Conservation (phyloP, 148 eudicot genomes). For the Beta vulgaris region DNA sequence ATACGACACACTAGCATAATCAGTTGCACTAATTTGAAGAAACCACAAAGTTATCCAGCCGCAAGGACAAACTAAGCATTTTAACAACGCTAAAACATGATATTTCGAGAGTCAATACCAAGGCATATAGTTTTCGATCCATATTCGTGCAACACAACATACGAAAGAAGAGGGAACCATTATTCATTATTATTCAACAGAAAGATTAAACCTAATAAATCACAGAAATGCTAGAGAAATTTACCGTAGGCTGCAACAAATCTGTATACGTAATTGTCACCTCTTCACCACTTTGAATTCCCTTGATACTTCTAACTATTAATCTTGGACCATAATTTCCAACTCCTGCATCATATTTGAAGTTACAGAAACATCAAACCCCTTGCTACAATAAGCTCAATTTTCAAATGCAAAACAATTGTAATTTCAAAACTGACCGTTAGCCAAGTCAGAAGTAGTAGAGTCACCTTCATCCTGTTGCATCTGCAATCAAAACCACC, state of each 20-base stretch:
- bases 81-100: background rate
- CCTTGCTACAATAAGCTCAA: background rate
- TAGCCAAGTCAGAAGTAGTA: conserved; percentile 18
- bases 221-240: background rate
- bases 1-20: background rate
- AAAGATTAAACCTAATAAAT: too few species aligned
- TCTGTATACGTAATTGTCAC: conserved; percentile 66
- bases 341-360: conserved; percentile 26
- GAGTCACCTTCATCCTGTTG: conserved; percentile 2
- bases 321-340: conserved; percentile 54
- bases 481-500: conserved; percentile 9
- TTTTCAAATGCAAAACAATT: background rate
- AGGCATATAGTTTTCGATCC: background rate
- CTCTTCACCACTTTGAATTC: conserved; percentile 54
- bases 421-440: conserved; percentile 9
- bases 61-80: background rate
- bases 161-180: background rate
- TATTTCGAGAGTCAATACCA: background rate
- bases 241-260: conserved; percentile 67
- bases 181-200: too few species aligned
- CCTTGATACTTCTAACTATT: conserved; percentile 49
- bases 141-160: background rate
- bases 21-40: background rate
- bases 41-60: background rate
- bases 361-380: background rate